These are phyloP conservation scores for Pythium monospermum DNA, from an alignment of 352 stramenopile genomes.

Conservation along the genomic window DNA sequence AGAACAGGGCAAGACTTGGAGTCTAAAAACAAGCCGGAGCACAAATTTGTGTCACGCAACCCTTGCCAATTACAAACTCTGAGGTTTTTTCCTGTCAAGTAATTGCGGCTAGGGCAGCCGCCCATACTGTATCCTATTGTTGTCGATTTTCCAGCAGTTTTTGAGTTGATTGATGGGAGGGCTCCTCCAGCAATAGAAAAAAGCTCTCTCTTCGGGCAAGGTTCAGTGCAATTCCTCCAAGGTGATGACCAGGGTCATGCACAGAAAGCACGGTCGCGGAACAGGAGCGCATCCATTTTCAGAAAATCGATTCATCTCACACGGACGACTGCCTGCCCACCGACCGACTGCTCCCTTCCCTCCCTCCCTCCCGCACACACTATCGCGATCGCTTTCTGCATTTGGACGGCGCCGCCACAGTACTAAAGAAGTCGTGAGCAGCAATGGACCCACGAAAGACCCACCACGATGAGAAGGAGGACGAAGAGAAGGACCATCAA, in stretches of 20 bases:
- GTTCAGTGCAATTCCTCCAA: background rate
- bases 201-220: slow-evolving; percentile 1
- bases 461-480: slow-evolving; percentile 8
- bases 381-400: background rate
- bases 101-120: background rate
- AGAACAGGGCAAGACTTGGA: no score
- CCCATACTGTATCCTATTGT: background rate
- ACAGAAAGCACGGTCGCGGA: slow-evolving; percentile 17
- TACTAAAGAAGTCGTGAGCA: background rate
- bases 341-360: background rate
- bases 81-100: slow-evolving; percentile 2
- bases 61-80: background rate
- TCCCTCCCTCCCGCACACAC: no score
- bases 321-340: background rate
- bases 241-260: slow-evolving; percentile 2
- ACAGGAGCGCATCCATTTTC: slow-evolving; percentile 18
- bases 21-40: slow-evolving; percentile 7
- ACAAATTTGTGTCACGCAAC: background rate
- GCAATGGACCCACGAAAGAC: slow-evolving; percentile 22
- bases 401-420: background rate
- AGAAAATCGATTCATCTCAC: slow-evolving; percentile 9
- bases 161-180: slow-evolving; percentile 20
- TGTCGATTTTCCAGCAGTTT: slow-evolving; percentile 9
- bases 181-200: slow-evolving; percentile 12
- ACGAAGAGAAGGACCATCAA: slow-evolving; percentile 23